Base-by-base conservation (phyloP, 192 early-diverging fungal genomes). In the Physocladia obscura region DNA sequence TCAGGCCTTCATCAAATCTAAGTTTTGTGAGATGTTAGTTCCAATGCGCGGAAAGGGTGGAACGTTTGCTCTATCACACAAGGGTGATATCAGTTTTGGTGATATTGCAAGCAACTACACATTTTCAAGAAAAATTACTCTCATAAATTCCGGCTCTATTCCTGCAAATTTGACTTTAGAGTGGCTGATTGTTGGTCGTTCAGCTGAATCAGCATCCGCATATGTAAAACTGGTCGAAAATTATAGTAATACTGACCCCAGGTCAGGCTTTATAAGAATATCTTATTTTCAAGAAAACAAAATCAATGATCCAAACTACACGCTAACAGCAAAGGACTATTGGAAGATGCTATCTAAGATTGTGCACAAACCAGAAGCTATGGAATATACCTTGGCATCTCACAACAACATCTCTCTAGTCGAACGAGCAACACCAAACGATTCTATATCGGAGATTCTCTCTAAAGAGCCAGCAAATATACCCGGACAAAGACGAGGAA, bases 171-270 rank as follows among this genome's bases (percentile, higher is more conserved):
- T 87, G 31, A 74, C 62, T 29, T 51, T 82, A 22, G 83, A 80
- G 55, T 88, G 87, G 87, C 69, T 86, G 19, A 75, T 88, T 32
- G 85, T 85, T 24, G 84, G 85, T 4, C 83, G 84, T 57, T 54
- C 77, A 4, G 62, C 38, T 24, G 81, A 86, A 34, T 36, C 56
- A 13, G 32, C 79, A 13, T 21, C 52, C 2, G 57, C 81, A 0
- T 58, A 70, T 38, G 71, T 87, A 4, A 56, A 70, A 32, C 74
- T 88, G 3, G 48, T 51, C 13, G 83, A 88, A 67, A 76, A 35
- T n/a, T 88, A 78, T 71, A 70, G 76, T 6, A 69, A 69, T 13
- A 70, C 80, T 31, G 87, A 88, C 70, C 87, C 87, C 17, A 49
- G 87, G 32, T 79, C 78, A 4, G 76, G 81, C 6, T 88, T 88